Evolutionary conservation across 257 asterid genomes (phyloP).

Genomic region (Rauvolfia tetraphylla): DNA sequence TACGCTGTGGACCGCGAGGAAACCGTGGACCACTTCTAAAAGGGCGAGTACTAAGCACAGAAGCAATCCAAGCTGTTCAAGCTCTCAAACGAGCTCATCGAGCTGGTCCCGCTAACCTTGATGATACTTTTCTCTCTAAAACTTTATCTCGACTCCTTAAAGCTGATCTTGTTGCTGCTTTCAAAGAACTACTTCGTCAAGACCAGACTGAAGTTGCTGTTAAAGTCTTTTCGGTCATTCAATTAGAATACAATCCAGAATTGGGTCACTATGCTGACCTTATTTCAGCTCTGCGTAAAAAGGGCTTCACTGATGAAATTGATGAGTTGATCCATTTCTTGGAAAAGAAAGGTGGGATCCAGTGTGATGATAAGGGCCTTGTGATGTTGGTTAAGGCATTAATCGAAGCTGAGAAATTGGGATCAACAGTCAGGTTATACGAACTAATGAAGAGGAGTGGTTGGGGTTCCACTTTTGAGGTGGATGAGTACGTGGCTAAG

Average conservation of each 20-base stretch:
- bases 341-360: conserved; percentile 47
- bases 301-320: conserved; percentile 50
- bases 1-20: conserved; percentile 71
- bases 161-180: conserved; percentile 76
- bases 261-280: conserved; percentile 58
- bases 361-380: conserved; percentile 54
- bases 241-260: conserved; percentile 60
- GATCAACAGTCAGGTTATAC: conserved; percentile 72
- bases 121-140: conserved; percentile 24
- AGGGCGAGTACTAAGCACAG: conserved; percentile 80
- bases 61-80: conserved; percentile 91
- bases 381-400: conserved; percentile 64
- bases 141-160: conserved; percentile 72
- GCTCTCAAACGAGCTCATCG: conserved; percentile 74
- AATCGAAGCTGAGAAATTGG: conserved; percentile 55
- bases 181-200: conserved; percentile 87
- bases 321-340: conserved; percentile 46
- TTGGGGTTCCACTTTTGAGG: conserved; percentile 36
- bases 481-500: conserved; percentile 71
- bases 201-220: conserved; percentile 62
- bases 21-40: conserved; percentile 73
- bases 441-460: conserved; percentile 62
- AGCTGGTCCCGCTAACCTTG: conserved; percentile 45
- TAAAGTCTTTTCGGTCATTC: conserved; percentile 57
- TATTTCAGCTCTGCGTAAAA: conserved; percentile 47